These are phyloP conservation scores for Radiomyces spectabilis DNA, from an alignment of 192 early-diverging fungal genomes.

Conservation along the genomic window DNA sequence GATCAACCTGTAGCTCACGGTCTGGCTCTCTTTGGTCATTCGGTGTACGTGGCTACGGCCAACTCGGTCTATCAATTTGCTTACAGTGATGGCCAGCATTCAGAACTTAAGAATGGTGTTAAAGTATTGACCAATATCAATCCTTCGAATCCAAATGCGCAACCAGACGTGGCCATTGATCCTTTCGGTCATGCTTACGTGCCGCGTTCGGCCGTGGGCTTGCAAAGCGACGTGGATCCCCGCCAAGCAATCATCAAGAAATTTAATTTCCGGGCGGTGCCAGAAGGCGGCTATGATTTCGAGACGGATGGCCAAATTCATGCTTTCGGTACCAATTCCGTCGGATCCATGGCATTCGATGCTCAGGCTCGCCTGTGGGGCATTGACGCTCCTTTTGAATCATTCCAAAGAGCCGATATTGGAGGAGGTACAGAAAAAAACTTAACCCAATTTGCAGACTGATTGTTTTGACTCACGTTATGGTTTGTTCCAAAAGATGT, in stretches of 20 bases:
- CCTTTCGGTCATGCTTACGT: constrained; percentile 18
- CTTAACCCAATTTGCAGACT: no score
- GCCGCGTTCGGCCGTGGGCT: background rate
- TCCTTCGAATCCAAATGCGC: background rate
- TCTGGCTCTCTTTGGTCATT: constrained; percentile 7
- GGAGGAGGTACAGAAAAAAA: constrained; percentile 1
- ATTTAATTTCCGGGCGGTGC: constrained; percentile 13
- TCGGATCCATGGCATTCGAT: constrained; percentile 21
- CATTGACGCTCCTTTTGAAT: background rate
- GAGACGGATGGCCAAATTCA: constrained; percentile 11
- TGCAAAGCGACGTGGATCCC: background rate
- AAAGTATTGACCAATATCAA: constrained; percentile 14
- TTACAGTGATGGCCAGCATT: constrained; percentile 24
- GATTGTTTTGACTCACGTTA: no score
- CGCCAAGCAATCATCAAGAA: constrained; percentile 13
- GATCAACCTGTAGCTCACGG: constrained; percentile 1
- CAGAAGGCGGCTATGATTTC: constrained; percentile 19
- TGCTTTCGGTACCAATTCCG: constrained; percentile 15
- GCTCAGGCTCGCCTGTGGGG: constrained; percentile 25
- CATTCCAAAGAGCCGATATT: constrained; percentile 4
- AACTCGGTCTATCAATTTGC: constrained; percentile 14
- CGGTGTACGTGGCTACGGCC: constrained; percentile 17
- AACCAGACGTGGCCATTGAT: constrained; percentile 17
- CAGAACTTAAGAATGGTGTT: background rate
- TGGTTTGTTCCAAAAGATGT: no score